Evolutionary conservation across 805 yeast genomes (phyloP).

Genomic region (Sugiyamaella smithiae): DNA sequence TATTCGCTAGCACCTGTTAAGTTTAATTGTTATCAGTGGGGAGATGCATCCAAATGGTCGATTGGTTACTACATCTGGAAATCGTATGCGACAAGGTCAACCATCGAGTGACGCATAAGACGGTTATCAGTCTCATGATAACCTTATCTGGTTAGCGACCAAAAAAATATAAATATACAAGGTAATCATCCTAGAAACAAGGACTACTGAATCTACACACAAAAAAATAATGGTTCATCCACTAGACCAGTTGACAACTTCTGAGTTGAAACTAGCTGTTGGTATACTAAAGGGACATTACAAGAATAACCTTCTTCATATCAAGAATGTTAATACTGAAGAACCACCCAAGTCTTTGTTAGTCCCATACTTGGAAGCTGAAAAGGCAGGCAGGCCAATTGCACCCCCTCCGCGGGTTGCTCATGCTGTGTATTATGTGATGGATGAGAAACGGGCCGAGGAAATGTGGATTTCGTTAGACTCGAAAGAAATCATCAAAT

Average conservation of each 20-base stretch:
- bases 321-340: conserved; percentile 32
- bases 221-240: conserved; percentile 31
- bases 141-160: background rate
- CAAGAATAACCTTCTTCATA: conserved; percentile 31
- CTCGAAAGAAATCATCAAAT: conserved; percentile 58
- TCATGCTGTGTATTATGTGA: conserved; percentile 62
- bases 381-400: conserved; percentile 45
- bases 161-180: no score
- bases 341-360: conserved; percentile 80
- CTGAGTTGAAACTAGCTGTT: conserved; percentile 32
- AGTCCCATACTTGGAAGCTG: conserved; percentile 65
- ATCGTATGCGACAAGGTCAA: background rate
- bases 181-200: no score
- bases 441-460: conserved; percentile 49
- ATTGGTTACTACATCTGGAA: background rate
- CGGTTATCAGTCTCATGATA: background rate
- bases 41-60: no score
- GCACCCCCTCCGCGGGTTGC: conserved; percentile 66
- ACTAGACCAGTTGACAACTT: conserved; percentile 34
- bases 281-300: conserved; percentile 27
- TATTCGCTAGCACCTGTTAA: no score
- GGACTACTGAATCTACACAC: no score
- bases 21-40: no score
- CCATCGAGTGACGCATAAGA: background rate
- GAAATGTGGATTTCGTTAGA: conserved; percentile 71